phyloP scores from a whole-genome alignment of 1,139 yeast species.

The Hansenula lynferdii region DNA sequence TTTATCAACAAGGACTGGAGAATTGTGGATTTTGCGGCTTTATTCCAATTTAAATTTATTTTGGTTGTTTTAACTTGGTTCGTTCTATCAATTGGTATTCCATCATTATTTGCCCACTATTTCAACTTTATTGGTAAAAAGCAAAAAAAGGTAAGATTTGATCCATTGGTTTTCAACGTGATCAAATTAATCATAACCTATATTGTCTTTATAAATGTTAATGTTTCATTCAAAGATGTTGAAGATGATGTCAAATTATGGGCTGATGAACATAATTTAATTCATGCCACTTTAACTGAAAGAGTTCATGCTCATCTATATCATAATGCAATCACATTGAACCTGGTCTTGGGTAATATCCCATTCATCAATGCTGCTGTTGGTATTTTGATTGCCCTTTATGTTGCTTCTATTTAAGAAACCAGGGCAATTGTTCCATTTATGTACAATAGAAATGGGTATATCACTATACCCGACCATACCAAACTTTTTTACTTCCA shows the following conservation, averaged over 20 bases:
- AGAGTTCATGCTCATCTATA: slow-evolving; percentile 17
- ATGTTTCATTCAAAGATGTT: slow-evolving; percentile 22
- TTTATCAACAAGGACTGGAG: slow-evolving; percentile 11
- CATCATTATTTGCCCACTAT: slow-evolving; percentile 43
- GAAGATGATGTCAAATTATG: slow-evolving; percentile 23
- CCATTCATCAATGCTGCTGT: slow-evolving; percentile 26
- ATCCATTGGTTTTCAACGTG: slow-evolving; percentile 55
- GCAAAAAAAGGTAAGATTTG: slow-evolving; percentile 38
- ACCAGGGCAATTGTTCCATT: not conserved
- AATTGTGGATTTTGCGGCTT: slow-evolving; percentile 14
- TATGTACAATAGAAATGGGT: not conserved
- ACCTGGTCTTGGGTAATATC: slow-evolving; percentile 26
- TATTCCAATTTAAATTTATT: slow-evolving; percentile 21
- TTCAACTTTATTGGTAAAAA: slow-evolving; percentile 43
- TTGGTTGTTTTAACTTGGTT: slow-evolving; percentile 28
- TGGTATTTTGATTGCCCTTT: slow-evolving; percentile 28
- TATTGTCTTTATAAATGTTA: slow-evolving; percentile 29
- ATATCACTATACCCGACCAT: no score
- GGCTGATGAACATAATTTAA: slow-evolving; percentile 22
- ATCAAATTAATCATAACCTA: slow-evolving; percentile 43
- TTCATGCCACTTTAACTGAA: slow-evolving; percentile 11
- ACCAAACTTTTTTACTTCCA: no score
- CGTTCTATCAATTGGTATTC: slow-evolving; percentile 29
- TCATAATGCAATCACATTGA: slow-evolving; percentile 22
- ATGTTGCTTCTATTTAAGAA: slow-evolving; percentile 28